These are phyloP conservation scores for Jaenimonas drosophilae DNA, from an alignment of 208 protist species.

Conservation along the genomic window DNA sequence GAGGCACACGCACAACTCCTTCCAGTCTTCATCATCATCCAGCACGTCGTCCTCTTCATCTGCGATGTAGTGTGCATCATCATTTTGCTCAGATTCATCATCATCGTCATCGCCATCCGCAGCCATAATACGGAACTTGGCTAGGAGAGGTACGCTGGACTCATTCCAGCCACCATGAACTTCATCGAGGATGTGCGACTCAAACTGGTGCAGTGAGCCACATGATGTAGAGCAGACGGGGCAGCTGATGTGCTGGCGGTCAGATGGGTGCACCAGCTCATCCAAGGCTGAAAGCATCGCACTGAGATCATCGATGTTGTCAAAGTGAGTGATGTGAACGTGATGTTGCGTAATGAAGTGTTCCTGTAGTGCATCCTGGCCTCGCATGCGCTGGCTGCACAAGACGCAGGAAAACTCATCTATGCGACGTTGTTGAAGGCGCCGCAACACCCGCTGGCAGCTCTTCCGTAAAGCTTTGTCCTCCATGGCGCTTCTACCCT, in stretches of 20 bases:
- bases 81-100: slow-evolving; percentile 3
- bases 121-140: slow-evolving; percentile 21
- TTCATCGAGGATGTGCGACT: neutral
- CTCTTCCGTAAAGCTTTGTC: too few relatives aligned
- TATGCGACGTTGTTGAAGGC: slow-evolving; percentile 18
- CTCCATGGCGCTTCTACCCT: too few relatives aligned
- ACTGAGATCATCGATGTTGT: slow-evolving; percentile 39
- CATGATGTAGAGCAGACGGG: slow-evolving; percentile 55
- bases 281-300: slow-evolving; percentile 18
- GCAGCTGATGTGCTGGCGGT: slow-evolving; percentile 23
- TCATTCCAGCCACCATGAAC: slow-evolving; percentile 37
- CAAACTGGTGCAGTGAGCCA: too few relatives aligned
- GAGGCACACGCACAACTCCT: slow-evolving; percentile 39
- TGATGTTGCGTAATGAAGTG: slow-evolving; percentile 39
- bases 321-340: slow-evolving; percentile 33
- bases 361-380: slow-evolving; percentile 39
- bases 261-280: slow-evolving; percentile 13
- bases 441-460: slow-evolving; percentile 42
- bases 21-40: slow-evolving; percentile 42
- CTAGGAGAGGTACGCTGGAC: slow-evolving; percentile 29
- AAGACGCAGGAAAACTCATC: slow-evolving; percentile 36
- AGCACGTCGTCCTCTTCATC: slow-evolving; percentile 31
- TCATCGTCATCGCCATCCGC: slow-evolving; percentile 11
- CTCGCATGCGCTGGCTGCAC: slow-evolving; percentile 23
- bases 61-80: neutral